Evolutionary conservation across 106 monocot genomes (phyloP), one percentile per base, ranked within the genome.

Genomic region (Phalaenopsis equestris): DNA sequence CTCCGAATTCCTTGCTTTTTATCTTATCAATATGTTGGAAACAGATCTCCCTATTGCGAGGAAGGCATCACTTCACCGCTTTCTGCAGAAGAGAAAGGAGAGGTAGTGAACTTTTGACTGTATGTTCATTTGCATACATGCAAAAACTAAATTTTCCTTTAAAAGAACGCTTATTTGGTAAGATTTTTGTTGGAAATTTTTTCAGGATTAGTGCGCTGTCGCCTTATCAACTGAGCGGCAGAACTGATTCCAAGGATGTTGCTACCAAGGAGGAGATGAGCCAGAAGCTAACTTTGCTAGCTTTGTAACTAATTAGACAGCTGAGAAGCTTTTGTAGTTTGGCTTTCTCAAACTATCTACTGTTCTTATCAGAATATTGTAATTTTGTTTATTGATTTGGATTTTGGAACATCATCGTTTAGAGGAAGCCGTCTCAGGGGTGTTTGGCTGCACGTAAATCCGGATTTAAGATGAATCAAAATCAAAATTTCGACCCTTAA

Each of bases 21-120:
- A 12, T 48, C 9, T 7, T 48, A 48, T 48, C 11, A 1, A 48
- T 52, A 12, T 52, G 52, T 52, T 52, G 52, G 12, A 73, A 36
- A 79, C 78, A 83, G 90, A 80, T 84, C 81, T 90, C 56, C 93
- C 93, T 23, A 82, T 93, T 52, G 85, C 83, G 72, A 89, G 93
- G 77, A 90, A 80, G 46, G 82, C 77, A 36, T 90, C 93, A 1
- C 86, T 93, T n/a, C 81, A 85, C 52, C 79, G 89, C 55, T 93
- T 93, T 85, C 80, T 93, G 16, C 88, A 87, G 82, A 93, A 92
- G 77, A 85, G 92, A 82, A 92, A 87, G 81, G 93, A 88, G 55
- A 55, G 93, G 86, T 84, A 48, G 38, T 78, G 17, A 75, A 14
- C 64, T 80, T 21, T 39, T 14, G 0, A 39, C 61, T 61, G 5